phyloP scores from a whole-genome alignment of 306 rosid species.

The Begonia masoniana region DNA sequence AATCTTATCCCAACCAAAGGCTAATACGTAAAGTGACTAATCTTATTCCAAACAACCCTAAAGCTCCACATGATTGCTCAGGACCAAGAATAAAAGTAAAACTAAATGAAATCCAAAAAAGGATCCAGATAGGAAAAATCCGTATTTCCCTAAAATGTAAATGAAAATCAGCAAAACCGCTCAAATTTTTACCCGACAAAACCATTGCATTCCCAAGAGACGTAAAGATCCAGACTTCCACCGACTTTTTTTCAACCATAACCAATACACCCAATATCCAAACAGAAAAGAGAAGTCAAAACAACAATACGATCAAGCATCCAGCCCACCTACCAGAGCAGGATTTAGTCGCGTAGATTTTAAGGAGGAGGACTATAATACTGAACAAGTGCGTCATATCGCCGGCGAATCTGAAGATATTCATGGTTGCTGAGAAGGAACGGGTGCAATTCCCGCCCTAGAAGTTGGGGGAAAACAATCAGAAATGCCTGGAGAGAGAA shows the following conservation, averaged over 20 bases:
- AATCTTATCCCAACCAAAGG: too few species aligned
- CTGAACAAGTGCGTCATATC: conserved; percentile 89
- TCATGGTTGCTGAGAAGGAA: conserved; percentile 34
- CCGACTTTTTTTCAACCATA: not conserved
- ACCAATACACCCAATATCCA: not conserved
- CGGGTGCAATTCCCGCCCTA: not conserved
- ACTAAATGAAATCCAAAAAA: too few species aligned
- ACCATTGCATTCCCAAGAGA: not conserved
- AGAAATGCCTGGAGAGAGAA: too few species aligned
- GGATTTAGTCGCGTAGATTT: conserved; percentile 92
- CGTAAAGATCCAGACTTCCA: not conserved
- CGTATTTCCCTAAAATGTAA: not conserved
- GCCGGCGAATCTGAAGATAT: conserved; percentile 87
- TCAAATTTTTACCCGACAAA: not conserved
- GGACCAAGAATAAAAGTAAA: too few species aligned
- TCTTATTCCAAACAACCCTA: too few species aligned
- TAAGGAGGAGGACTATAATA: conserved; percentile 78
- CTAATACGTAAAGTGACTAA: too few species aligned
- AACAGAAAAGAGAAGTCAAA: not conserved
- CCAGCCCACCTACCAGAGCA: conserved; percentile 50
- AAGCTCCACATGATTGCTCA: too few species aligned
- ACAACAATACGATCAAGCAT: not conserved
- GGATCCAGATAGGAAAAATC: too few species aligned
- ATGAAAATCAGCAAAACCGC: not conserved
- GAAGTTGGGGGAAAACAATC: not conserved